A percentile compares a stretch with the other conserved stretches of the same genome.
These are phyloP conservation scores for Stephania japonica DNA, from an alignment of 164 flowering plant genomes.

Conservation along the genomic window DNA sequence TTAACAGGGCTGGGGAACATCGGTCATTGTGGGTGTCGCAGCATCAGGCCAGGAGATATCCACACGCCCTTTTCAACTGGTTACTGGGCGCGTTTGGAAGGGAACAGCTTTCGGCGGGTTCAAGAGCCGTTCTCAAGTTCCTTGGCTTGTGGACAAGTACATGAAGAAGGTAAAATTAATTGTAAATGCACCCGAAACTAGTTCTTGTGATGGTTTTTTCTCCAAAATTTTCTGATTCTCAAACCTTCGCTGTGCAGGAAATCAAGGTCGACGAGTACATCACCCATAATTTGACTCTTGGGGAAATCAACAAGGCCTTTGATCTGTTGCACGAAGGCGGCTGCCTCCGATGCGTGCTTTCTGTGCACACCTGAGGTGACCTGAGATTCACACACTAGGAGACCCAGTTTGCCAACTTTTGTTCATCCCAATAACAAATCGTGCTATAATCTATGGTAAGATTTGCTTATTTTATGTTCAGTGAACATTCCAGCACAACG, in stretches of 20 bases:
- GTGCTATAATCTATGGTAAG: not conserved
- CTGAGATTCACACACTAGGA: not conserved
- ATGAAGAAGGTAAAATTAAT: constrained; percentile 68
- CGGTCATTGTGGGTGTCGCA: constrained; percentile 96
- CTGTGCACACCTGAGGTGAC: constrained; percentile 24
- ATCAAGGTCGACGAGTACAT: constrained; percentile 97
- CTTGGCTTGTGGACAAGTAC: constrained; percentile 98
- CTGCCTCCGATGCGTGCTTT: constrained; percentile 90
- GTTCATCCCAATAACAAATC: not conserved
- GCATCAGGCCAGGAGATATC: constrained; percentile 95
- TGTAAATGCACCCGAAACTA: not conserved
- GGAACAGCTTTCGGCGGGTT: constrained; percentile 99
- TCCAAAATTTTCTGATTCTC: not conserved
- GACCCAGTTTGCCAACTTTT: not conserved
- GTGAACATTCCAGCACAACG: not conserved
- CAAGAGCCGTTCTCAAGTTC: constrained; percentile 98
- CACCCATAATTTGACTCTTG: constrained; percentile 70
- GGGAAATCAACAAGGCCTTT: constrained; percentile 83
- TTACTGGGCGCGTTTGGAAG: constrained; percentile 99
- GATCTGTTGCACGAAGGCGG: constrained; percentile 84
- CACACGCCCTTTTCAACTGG: constrained; percentile 97
- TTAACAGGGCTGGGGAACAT: constrained; percentile 93
- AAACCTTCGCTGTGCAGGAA: constrained; percentile 44
- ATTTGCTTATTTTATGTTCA: not conserved
- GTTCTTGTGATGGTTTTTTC: not conserved